Evolutionary conservation across 192 early-diverging fungal genomes (phyloP).

Genomic region (Gigaspora rosea): DNA sequence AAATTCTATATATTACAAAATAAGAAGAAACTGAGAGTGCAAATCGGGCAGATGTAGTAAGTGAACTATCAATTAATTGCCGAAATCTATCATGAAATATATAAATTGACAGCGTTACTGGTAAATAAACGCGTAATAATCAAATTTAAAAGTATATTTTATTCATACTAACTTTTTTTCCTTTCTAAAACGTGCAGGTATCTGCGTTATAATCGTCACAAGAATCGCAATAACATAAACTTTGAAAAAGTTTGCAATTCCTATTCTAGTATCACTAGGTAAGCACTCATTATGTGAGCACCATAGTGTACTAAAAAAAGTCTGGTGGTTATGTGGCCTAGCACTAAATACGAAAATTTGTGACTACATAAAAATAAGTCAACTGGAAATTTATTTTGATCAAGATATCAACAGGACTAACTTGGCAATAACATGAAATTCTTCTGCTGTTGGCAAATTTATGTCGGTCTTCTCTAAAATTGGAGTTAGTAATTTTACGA

Average conservation of each 20-base stretch:
- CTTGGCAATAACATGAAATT: neutral
- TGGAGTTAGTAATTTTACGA: neutral
- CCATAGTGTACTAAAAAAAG: neutral
- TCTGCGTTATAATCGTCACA: neutral
- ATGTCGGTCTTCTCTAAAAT: neutral
- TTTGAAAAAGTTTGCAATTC: neutral
- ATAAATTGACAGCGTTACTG: neutral
- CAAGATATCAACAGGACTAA: neutral
- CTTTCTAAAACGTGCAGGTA: neutral
- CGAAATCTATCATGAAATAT: neutral
- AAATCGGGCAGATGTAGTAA: neutral
- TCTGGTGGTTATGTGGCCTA: constrained; percentile 9
- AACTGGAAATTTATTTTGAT: neutral
- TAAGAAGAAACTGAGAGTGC: constrained; percentile 17
- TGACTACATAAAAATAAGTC: neutral
- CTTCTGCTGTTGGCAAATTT: neutral
- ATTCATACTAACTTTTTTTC: neutral
- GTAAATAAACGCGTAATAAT: neutral
- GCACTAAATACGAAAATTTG: neutral
- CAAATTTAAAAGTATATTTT: neutral
- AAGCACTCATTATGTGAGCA: constrained; percentile 21
- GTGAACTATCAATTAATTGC: neutral
- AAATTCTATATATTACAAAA: constrained; percentile 5
- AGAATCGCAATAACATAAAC: neutral
- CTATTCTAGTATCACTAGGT: neutral